Base-by-base conservation (phyloP, 23 red algal species). In the Gracilariopsis chorda region DNA sequence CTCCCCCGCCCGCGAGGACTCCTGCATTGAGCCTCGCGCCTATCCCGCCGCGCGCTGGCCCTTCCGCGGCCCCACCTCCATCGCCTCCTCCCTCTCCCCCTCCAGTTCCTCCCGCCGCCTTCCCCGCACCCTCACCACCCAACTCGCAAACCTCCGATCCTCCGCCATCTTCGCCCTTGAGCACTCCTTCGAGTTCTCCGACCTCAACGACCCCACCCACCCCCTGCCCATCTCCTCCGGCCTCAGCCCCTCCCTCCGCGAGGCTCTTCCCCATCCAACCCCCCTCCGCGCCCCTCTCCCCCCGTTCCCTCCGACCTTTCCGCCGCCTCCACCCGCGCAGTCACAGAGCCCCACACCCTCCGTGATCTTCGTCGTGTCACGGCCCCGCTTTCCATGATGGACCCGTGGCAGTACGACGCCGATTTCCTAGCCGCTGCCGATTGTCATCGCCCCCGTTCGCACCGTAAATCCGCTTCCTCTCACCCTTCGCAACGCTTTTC, bases 331-430 rank as follows among this genome's bases (percentile, higher is more conserved):
- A 87, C 82, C 16, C 82, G 82, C 35, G 82, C 82, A 9, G 82
- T 64, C 36, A 57, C 53, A 71, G 82, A 87, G 35, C 82, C 82
- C 39, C 53, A 47, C 32, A 63, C 82, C 2, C 65, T 87, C n/a
- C 82, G 82, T 20, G 82, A 87, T 51, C 82, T 87, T 49, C 82
- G 82, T 56, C 82, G 82, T 29, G 82, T 87, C 4, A 87, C 82
- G 29, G 82, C 82, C 7, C 82, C 82, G 2, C 42, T 63, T 20
- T 47, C 82, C 24, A 40, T 87, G 32, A 70, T 87, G 61, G 57
- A 87, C 63, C 82, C 82, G 2, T 70, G 62, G 65, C 82, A 87
- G 21, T 87, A 87, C 32, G 82, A 87, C 13, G 23, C 52, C 23
- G n/a, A n/a, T n/a, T n/a, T n/a, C n/a, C n/a, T n/a, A n/a, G 39